Percentiles rank a stretch among this genome's conserved stretches.
Evolutionary conservation across 306 rosid genomes (phyloP).

Genomic region (Quercus engelmannii): DNA sequence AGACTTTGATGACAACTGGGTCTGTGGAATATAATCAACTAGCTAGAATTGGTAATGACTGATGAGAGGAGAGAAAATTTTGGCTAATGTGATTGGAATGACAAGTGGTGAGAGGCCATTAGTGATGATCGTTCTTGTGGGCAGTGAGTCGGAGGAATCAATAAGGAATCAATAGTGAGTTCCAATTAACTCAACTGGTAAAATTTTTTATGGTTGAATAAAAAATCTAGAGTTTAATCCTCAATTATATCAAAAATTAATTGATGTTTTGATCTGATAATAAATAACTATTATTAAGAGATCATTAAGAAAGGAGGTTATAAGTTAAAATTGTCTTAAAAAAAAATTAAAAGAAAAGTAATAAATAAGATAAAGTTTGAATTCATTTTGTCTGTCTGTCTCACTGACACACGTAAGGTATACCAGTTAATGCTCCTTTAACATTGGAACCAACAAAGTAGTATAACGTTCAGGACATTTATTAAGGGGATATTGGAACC

Average conservation of each 20-base stretch:
- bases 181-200: too few relatives aligned
- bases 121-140: neutral
- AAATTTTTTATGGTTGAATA: accelerated
- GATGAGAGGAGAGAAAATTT: too few relatives aligned
- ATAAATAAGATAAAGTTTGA: neutral
- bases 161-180: too few relatives aligned
- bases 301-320: too few relatives aligned
- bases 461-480: neutral
- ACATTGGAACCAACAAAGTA: neutral
- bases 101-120: neutral
- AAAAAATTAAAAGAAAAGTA: too few relatives aligned
- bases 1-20: neutral
- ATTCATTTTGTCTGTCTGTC: neutral
- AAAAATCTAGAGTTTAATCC: accelerated
- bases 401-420: neutral
- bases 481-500: neutral
- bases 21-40: neutral
- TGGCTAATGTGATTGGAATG: neutral
- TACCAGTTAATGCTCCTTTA: neutral
- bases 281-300: too few relatives aligned
- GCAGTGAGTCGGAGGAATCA: neutral
- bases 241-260: accelerated
- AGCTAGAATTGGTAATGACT: too few relatives aligned
- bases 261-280: accelerated
- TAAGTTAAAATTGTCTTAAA: too few relatives aligned